These are phyloP conservation scores for Colletotrichum musicola DNA, from an alignment of 2,329 filamentous ascomycete genomes.

Conservation along the genomic window DNA sequence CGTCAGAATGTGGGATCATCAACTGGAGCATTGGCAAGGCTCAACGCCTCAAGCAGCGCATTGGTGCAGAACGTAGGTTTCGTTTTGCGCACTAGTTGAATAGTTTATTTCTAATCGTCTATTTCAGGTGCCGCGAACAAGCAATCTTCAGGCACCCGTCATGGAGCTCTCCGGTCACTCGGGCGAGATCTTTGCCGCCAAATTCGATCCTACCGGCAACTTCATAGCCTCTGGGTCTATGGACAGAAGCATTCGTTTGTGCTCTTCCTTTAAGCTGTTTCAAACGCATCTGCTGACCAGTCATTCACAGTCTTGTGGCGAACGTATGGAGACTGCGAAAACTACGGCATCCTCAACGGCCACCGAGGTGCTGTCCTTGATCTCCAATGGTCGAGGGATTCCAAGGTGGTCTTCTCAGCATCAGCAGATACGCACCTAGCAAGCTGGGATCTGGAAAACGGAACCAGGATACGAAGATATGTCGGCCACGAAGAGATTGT, in stretches of 20 bases:
- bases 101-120: conserved; percentile 33
- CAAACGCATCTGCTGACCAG: conserved; percentile 36
- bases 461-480: conserved; percentile 91
- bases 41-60: conserved; percentile 62
- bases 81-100: background rate
- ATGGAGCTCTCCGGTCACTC: conserved; percentile 89
- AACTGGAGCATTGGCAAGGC: conserved; percentile 61
- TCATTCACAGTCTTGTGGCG: conserved; percentile 84
- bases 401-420: conserved; percentile 88
- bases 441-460: conserved; percentile 94
- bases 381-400: conserved; percentile 96
- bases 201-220: conserved; percentile 90
- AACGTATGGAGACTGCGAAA: conserved; percentile 92
- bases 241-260: conserved; percentile 87
- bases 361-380: conserved; percentile 94
- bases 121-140: conserved; percentile 79
- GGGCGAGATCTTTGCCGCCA: conserved; percentile 91
- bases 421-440: conserved; percentile 94
- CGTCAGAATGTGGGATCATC: conserved; percentile 78
- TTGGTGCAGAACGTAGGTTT: conserved; percentile 64
- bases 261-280: conserved; percentile 47
- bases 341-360: conserved; percentile 89
- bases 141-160: conserved; percentile 86
- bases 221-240: conserved; percentile 95
- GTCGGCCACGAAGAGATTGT: conserved; percentile 96